Percentiles rank a stretch among this genome's conserved stretches.
Evolutionary conservation across 805 yeast species (phyloP).

Genomic region (Isabelozyma rhagii): DNA sequence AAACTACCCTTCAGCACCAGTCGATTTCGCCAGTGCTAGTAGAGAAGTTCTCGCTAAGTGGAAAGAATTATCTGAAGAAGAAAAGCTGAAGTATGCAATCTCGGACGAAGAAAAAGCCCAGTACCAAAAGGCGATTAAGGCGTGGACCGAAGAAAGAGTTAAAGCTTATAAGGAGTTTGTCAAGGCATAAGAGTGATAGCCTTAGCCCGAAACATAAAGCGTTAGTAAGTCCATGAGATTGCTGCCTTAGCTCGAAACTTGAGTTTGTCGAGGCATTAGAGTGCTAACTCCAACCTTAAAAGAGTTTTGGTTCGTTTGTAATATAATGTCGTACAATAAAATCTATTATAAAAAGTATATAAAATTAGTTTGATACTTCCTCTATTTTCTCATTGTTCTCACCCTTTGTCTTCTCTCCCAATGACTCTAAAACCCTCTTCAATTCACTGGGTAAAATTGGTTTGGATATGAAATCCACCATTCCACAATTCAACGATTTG

Average conservation of each 20-base stretch:
- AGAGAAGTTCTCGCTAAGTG: slow-evolving; percentile 27
- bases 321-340: not conserved
- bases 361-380: not conserved
- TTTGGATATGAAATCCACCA: slow-evolving; percentile 52
- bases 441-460: slow-evolving; percentile 49
- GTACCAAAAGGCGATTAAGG: slow-evolving; percentile 17
- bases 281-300: not conserved
- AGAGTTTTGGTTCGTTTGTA: not conserved
- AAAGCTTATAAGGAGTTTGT: slow-evolving; percentile 10
- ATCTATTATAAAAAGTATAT: not conserved
- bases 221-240: too few relatives aligned
- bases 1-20: slow-evolving; percentile 19
- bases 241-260: too few relatives aligned
- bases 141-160: slow-evolving; percentile 31
- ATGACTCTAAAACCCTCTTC: slow-evolving; percentile 27
- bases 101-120: slow-evolving; percentile 14
- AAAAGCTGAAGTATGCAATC: slow-evolving; percentile 23
- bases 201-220: too few relatives aligned
- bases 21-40: slow-evolving; percentile 19
- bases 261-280: too few relatives aligned
- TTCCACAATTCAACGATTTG: slow-evolving; percentile 46
- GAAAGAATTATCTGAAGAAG: slow-evolving; percentile 24
- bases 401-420: slow-evolving; percentile 6
- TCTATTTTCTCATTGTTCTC: not conserved
- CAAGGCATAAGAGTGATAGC: not conserved